Conservation (phyloP, 345 rosid genomes). For the Pugionium dolabratum region DNA sequence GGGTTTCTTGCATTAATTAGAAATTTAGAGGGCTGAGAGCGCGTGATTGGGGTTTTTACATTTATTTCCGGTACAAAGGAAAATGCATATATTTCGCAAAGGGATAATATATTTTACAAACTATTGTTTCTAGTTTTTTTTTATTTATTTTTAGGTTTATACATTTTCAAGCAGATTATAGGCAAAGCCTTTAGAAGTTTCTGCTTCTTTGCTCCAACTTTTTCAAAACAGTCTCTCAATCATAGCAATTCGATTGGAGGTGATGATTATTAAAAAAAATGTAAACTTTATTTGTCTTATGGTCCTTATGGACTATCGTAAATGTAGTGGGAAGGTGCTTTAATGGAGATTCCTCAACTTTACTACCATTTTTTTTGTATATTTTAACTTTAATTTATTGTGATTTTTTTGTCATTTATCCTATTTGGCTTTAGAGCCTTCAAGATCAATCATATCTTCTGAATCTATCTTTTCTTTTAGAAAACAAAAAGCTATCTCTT, state of each 20-base stretch:
- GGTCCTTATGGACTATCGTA: constrained; percentile 17
- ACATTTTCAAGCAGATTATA: neutral
- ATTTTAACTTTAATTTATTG: constrained; percentile 35
- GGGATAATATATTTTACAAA: neutral
- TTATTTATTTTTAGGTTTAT: neutral
- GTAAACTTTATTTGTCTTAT: constrained; percentile 26
- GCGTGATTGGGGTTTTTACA: constrained; percentile 3
- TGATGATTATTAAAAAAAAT: neutral
- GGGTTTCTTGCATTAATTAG: neutral
- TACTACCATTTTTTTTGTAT: constrained; percentile 19
- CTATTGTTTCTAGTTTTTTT: neutral
- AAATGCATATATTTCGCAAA: constrained; percentile 1
- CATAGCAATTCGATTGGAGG: constrained; percentile 15
- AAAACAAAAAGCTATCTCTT: neutral
- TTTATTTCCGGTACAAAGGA: constrained; percentile 2
- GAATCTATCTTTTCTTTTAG: neutral
- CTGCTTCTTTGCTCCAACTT: neutral
- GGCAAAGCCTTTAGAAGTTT: constrained; percentile 8
- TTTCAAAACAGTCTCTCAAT: constrained; percentile 7
- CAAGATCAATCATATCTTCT: constrained; percentile 34
- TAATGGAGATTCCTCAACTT: constrained; percentile 42
- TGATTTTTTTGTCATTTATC: constrained; percentile 27
- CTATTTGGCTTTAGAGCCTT: constrained; percentile 41
- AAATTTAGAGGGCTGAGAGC: neutral
- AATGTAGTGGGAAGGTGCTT: constrained; percentile 43